Conservation (phyloP, 1,284 basidiomycete species). For the Malassezia brasiliensis region DNA sequence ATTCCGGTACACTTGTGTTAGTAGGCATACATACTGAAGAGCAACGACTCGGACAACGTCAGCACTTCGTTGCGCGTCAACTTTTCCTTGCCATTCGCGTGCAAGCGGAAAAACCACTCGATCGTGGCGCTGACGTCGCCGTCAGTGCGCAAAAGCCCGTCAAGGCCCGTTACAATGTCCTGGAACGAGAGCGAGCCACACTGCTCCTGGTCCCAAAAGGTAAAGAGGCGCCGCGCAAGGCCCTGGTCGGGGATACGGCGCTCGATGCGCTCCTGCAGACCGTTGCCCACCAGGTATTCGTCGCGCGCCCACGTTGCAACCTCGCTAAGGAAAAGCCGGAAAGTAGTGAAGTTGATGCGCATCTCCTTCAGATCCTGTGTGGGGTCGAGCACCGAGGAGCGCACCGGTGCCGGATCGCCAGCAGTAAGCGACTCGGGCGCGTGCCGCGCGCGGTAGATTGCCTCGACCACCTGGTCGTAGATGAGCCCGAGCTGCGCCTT, state of each 20-base stretch:
- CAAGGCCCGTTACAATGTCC: constrained; percentile 81
- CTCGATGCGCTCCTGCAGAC: constrained; percentile 45
- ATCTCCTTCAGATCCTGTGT: constrained; percentile 56
- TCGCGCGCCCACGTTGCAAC: constrained; percentile 92
- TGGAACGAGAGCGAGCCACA: constrained; percentile 50
- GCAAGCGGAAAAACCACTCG: constrained; percentile 91
- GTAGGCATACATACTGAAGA: constrained; percentile 56
- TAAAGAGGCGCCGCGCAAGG: constrained; percentile 33
- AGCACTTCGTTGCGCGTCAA: constrained; percentile 93
- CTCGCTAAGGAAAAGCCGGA: constrained; percentile 80
- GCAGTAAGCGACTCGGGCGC: constrained; percentile 22
- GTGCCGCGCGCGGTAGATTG: constrained; percentile 43
- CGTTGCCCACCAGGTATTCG: constrained; percentile 67
- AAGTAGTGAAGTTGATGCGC: constrained; percentile 75
- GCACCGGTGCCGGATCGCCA: constrained; percentile 14
- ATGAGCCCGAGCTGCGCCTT: constrained; percentile 65
- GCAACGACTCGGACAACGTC: constrained; percentile 75
- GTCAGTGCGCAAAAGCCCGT: constrained; percentile 69
- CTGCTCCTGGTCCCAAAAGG: constrained; percentile 40
- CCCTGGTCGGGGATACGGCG: constrained; percentile 41
- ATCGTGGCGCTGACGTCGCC: constrained; percentile 90
- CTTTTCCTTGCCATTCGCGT: constrained; percentile 82
- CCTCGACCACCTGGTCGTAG: constrained; percentile 46
- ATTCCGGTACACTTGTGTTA: constrained; percentile 89
- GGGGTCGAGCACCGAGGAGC: constrained; percentile 7